These are phyloP conservation scores for Thalassiosira hispida DNA, from an alignment of 352 stramenopile genomes.

Conservation along the genomic window DNA sequence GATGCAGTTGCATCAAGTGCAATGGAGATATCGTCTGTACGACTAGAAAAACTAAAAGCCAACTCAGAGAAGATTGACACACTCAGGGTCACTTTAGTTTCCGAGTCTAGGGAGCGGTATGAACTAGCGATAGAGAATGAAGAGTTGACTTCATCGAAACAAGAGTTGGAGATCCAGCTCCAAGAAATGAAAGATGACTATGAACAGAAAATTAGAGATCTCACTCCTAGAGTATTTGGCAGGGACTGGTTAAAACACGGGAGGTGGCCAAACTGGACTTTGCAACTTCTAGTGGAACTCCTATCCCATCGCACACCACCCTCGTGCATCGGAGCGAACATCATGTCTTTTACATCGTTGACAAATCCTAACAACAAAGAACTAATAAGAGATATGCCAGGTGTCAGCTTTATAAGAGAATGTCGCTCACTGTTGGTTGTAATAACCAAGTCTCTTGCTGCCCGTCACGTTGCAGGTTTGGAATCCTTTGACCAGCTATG, in stretches of 20 bases:
- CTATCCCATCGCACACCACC: neutral
- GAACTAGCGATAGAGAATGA: neutral
- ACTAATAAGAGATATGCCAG: neutral
- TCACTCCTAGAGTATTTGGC: neutral
- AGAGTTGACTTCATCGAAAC: neutral
- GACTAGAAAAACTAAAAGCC: neutral
- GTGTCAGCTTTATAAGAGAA: neutral
- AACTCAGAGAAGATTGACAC: neutral
- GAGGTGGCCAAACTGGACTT: neutral
- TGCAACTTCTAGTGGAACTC: conserved; percentile 3
- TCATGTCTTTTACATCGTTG: neutral
- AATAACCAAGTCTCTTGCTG: conserved; percentile 6
- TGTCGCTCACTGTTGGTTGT: neutral
- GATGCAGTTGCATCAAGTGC: neutral
- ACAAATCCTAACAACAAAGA: neutral
- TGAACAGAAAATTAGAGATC: neutral
- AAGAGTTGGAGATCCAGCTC: neutral
- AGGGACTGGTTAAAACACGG: neutral
- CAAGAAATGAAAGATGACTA: conserved; percentile 3
- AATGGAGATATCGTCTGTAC: neutral
- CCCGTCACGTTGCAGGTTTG: neutral
- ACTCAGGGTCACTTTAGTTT: neutral
- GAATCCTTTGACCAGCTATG: neutral
- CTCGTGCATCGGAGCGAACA: neutral
- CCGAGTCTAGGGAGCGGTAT: neutral